Evolutionary conservation across 169 alveolate species (phyloP), one percentile per base, ranked within the genome.

Genomic region (Eimeria sp.): DNA sequence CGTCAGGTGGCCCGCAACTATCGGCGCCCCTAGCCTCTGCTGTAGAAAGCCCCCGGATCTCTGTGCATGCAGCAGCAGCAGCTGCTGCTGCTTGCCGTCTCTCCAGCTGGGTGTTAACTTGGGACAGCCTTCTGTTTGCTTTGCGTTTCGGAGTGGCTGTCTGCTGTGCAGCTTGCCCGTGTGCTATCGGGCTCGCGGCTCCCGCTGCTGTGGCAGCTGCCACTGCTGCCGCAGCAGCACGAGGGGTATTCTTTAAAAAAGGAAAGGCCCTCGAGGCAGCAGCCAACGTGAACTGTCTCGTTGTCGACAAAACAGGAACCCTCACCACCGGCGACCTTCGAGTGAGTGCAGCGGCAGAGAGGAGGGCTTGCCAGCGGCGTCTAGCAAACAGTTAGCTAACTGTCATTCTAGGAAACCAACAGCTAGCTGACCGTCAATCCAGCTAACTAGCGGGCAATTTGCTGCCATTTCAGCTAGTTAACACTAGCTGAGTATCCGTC

Each of bases 101-200:
- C 30, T 84, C 92, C 27, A 45, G 78, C 14, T 84, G 92, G 92
- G 92, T 84, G 40, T 47, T 89, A 30, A 34, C 76, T 20, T 43
- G 95, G 82, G 83, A 96, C 65, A 86, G 96, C 97, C 76, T 75
- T 11, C 18, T 95, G 22, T 97, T 97, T 87, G 98, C 97, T 4
- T 95, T 98, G 94, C 89, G 97, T 13, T 97, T 97, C 65, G 99
- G 98, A 0, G 95, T 97, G 18, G 95, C 98, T 14, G 96, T 98
- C 49, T 96, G 97, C 51, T 98, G 97, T 75, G 97, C 97, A 75
- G 98, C 98, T 45, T 98, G 99, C 84, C 99, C 99, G 5, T 98
- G 99, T 87, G 98, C 99, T n/a, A 89, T 98, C 30, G 97, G 97
- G 49, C 96, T 96, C 61, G 97, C 97, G 18, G 94, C 96, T 7